Percentiles rank a stretch among this genome's conserved stretches.
Evolutionary conservation across 805 yeast species (phyloP).

Genomic region (Suhomyces kilbournensis): DNA sequence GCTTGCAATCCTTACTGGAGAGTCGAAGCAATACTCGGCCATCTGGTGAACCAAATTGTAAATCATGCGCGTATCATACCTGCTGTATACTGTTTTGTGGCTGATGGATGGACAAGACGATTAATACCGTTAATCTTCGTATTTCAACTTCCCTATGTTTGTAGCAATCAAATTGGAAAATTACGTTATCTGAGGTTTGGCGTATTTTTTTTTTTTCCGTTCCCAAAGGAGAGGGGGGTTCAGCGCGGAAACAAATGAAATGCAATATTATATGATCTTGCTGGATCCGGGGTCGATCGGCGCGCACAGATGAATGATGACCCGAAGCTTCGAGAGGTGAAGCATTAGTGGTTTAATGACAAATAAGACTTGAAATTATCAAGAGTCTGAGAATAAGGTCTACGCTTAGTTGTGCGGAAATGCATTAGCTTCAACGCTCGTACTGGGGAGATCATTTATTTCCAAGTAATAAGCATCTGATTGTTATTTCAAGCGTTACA

Average conservation of each 20-base stretch:
- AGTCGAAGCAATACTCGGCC: neutral
- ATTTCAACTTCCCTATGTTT: neutral
- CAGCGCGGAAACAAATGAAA: no score
- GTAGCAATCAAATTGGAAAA: neutral
- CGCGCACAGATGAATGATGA: neutral
- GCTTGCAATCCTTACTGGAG: neutral
- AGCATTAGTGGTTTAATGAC: neutral
- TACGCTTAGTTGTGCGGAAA: neutral
- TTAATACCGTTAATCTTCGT: neutral
- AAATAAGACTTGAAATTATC: neutral
- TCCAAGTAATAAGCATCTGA: neutral
- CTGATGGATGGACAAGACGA: neutral
- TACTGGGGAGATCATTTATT: neutral
- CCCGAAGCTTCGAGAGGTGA: neutral
- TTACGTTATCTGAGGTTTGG: neutral
- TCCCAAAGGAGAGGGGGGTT: no score
- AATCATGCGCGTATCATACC: neutral
- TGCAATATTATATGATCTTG: neutral
- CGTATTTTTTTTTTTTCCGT: neutral
- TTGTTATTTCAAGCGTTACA: neutral
- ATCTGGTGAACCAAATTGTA: neutral
- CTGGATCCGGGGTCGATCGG: neutral
- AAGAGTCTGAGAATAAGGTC: neutral
- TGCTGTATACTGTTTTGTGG: neutral
- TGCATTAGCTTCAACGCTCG: neutral